Evolutionary conservation across 768 basidiomycete genomes (phyloP).

Genomic region (Xerocomellus dryophilus): DNA sequence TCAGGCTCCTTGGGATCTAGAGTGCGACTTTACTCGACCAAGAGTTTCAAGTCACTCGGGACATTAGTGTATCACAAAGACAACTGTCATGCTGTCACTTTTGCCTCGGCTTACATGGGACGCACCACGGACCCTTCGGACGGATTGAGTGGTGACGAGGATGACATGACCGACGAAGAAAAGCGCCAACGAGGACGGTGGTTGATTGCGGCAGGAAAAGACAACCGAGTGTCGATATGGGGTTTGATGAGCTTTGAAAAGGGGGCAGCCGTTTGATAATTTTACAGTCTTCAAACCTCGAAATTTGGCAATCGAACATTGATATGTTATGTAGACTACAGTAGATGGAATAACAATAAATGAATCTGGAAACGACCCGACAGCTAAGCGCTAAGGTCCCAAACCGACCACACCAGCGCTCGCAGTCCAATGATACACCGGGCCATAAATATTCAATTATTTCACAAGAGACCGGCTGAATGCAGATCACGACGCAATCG

Average conservation of each 20-base stretch:
- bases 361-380: not conserved
- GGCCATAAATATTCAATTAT: not conserved
- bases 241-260: slow-evolving; percentile 44
- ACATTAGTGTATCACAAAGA: slow-evolving; percentile 80
- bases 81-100: slow-evolving; percentile 70
- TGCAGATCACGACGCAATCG: slow-evolving; percentile 49
- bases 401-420: not conserved
- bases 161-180: slow-evolving; percentile 46
- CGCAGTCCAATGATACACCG: slow-evolving; percentile 8
- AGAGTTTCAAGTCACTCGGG: slow-evolving; percentile 78
- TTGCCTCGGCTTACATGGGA: slow-evolving; percentile 42
- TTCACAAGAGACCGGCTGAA: slow-evolving; percentile 53
- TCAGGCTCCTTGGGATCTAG: slow-evolving; percentile 37
- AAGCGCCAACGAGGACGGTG: slow-evolving; percentile 50
- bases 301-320: not conserved
- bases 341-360: slow-evolving; percentile 18
- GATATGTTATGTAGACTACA: slow-evolving; percentile 19
- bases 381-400: not conserved
- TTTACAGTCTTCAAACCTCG: not conserved
- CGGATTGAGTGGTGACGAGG: slow-evolving; percentile 27
- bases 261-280: not conserved
- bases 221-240: slow-evolving; percentile 73
- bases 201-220: slow-evolving; percentile 65
- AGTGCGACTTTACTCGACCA: slow-evolving; percentile 79
- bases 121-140: slow-evolving; percentile 6